Base-by-base conservation (phyloP, 768 basidiomycete genomes). In the Paxillus involutus region DNA sequence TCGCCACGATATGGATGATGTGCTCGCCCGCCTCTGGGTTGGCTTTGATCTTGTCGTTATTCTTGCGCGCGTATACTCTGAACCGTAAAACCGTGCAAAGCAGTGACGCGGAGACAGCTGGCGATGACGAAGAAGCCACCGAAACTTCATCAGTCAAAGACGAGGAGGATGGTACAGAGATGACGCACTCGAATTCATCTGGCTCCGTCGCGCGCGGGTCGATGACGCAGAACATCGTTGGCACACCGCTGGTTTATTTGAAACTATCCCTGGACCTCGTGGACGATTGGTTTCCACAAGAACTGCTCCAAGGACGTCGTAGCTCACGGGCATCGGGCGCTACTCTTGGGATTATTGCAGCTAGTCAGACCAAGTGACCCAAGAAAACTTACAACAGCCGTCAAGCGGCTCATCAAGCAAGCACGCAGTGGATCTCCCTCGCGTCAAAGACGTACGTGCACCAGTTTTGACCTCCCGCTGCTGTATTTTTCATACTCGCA, bases 231-330 rank as follows among this genome's bases (percentile, higher is more conserved):
- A 49, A 17, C 4, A 39, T 35, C 33, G 32, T 47, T 9, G 51
- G 21, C 26, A 51, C 63, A 3, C 58, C 53, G 7, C 47, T 55
- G 40, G 57, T 60, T 37, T 49, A 66, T 36, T 44, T 81, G 11
- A 61, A 72, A 8, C 44, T 78, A 24, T 66, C 69, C 8, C 68
- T 71, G 16, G 67, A 70, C 48, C 68, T 69, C n/a, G 58, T 75
- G 50, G 65, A 71, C 2, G 73, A 76, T 50, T 80, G 76, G 77
- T 79, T 77, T 64, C 74, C 75, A 12, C 45, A 49, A 32, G 69
- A 65, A n/a, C 33, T 63, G 6, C 58, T 72, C 16, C 55, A 13
- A 42, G 50, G 58, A 26, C 54, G 51, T 47, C 49, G 37, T 19
- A 7, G 37, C 19, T 52, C 66, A 39, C 55, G 46, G 11, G 39